A percentile compares a stretch with the other conserved stretches of the same genome.
These are phyloP conservation scores for Tuber melanosporum DNA, from an alignment of 495 filamentous ascomycete genomes.

Conservation along the genomic window DNA sequence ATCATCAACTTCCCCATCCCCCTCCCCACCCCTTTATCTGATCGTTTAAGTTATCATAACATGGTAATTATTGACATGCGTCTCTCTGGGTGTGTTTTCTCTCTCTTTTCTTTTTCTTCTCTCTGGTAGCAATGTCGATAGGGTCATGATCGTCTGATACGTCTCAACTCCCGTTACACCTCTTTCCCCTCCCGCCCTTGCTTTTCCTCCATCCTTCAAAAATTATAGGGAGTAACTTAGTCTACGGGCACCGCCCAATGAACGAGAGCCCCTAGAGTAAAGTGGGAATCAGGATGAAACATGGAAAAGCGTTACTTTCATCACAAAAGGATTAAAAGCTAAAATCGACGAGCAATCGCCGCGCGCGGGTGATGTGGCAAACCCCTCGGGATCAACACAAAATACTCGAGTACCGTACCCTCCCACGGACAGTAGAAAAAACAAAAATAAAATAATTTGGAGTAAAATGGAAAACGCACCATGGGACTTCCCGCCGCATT, in stretches of 20 bases:
- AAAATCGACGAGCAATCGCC: not conserved
- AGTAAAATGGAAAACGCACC: no score
- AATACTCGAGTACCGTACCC: no score
- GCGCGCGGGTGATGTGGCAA: not conserved
- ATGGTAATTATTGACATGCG: not conserved
- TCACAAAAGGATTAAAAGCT: not conserved
- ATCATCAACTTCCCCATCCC: not conserved
- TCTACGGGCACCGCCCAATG: not conserved
- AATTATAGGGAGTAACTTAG: not conserved
- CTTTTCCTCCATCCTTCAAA: not conserved
- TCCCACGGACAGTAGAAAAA: not conserved
- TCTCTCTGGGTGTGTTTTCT: not conserved
- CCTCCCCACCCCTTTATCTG: not conserved
- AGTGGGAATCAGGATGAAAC: not conserved
- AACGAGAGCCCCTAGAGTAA: not conserved
- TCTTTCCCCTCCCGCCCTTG: not conserved
- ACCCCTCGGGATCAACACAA: no score
- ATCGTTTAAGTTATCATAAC: not conserved
- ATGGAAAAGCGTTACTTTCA: not conserved
- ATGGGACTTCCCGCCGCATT: not conserved
- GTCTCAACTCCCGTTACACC: not conserved
- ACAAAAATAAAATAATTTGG: no score
- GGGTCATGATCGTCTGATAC: not conserved
- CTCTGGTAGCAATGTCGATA: not conserved
- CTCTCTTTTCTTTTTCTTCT: not conserved